A percentile compares a stretch with the other conserved stretches of the same genome.
Conservation (phyloP, 129 eudicot genomes). For the Centaurea solstitialis region DNA sequence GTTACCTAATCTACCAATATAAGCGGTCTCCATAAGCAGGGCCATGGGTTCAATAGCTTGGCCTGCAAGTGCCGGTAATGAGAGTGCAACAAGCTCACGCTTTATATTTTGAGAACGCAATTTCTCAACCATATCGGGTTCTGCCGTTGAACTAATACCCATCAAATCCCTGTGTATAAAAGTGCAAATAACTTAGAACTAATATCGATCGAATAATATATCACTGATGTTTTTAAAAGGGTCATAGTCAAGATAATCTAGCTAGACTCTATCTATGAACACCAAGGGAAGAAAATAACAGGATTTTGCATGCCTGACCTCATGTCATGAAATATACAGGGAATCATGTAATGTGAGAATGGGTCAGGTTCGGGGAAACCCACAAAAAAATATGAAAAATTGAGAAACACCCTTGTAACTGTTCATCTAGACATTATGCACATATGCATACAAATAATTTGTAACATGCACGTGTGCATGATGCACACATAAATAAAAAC, state of each 20-base stretch:
- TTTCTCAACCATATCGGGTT: conserved; percentile 14
- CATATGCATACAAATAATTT: no score
- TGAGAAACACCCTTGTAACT: no score
- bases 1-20: conserved; percentile 90
- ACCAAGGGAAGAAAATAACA: not conserved
- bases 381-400: no score
- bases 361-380: no score
- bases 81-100: conserved; percentile 65
- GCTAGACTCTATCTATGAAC: not conserved
- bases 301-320: not conserved
- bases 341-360: not conserved
- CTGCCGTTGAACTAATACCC: conserved; percentile 31
- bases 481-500: no score
- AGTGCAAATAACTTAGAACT: not conserved
- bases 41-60: conserved; percentile 93
- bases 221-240: not conserved
- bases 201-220: conserved; percentile 5
- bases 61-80: conserved; percentile 92
- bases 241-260: not conserved
- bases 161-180: conserved; percentile 48
- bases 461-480: no score
- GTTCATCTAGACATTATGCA: no score
- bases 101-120: conserved; percentile 44
- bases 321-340: not conserved
- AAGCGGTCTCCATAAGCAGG: conserved; percentile 95